Conservation (phyloP, 2,329 filamentous ascomycete species). For the Xylariaceae sp. region DNA sequence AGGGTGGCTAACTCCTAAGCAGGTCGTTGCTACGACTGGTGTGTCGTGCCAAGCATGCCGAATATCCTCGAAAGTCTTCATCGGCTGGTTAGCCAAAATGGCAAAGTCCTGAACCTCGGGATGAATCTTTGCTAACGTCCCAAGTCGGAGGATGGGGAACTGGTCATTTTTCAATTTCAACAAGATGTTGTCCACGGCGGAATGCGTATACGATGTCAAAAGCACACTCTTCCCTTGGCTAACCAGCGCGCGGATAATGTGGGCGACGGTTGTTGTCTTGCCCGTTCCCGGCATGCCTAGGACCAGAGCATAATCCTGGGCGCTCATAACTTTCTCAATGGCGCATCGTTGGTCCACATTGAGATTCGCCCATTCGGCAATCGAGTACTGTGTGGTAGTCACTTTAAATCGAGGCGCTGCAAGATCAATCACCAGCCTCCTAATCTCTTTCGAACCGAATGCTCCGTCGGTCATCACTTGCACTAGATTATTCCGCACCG, state of each 20-base stretch:
- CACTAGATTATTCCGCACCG: conserved; percentile 87
- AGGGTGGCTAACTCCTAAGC: conserved; percentile 83
- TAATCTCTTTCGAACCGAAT: conserved; percentile 66
- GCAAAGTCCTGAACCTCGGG: conserved; percentile 83
- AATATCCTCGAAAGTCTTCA: conserved; percentile 76
- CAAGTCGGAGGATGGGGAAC: conserved; percentile 78
- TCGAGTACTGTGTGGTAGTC: conserved; percentile 57
- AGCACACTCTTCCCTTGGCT: conserved; percentile 88
- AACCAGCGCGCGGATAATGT: conserved; percentile 88
- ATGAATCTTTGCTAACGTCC: conserved; percentile 79
- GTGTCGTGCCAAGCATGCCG: conserved; percentile 78
- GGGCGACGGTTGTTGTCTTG: conserved; percentile 96
- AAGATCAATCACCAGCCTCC: conserved; percentile 76
- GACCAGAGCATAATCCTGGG: conserved; percentile 92
- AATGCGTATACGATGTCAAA: conserved; percentile 93
- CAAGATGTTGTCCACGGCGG: conserved; percentile 95
- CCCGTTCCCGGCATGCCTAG: conserved; percentile 97
- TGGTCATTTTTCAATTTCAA: conserved; percentile 80
- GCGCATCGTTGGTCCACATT: conserved; percentile 85
- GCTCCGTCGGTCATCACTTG: conserved; percentile 82
- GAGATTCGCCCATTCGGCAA: conserved; percentile 61
- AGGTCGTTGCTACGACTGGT: conserved; percentile 90
- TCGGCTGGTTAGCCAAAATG: conserved; percentile 68
- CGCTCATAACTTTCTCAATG: conserved; percentile 92
- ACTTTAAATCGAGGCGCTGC: conserved; percentile 69